Conservation (phyloP, 1,139 yeast species). For the Yamadazyma songkhlaensis region DNA sequence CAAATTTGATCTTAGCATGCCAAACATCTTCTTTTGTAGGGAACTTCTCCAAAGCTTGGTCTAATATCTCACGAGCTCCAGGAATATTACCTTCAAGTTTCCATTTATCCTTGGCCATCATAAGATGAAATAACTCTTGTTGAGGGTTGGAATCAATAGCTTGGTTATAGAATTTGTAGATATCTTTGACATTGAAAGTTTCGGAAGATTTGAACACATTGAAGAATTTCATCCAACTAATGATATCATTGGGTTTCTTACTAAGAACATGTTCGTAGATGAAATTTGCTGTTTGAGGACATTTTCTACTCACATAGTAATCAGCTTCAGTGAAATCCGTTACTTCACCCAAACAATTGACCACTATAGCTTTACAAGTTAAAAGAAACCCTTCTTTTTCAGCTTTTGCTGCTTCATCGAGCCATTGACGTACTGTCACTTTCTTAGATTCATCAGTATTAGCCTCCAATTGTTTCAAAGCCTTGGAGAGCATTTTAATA, state of each 20-base stretch:
- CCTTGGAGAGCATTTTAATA: constrained; percentile 48
- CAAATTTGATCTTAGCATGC: constrained; percentile 70
- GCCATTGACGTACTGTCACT: constrained; percentile 41
- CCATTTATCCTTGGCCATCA: constrained; percentile 75
- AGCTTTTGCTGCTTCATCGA: constrained; percentile 35
- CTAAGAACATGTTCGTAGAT: constrained; percentile 49
- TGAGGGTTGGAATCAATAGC: constrained; percentile 49
- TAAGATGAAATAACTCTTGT: constrained; percentile 52
- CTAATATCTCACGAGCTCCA: constrained; percentile 54
- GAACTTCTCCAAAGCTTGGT: constrained; percentile 37
- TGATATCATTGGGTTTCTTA: constrained; percentile 45
- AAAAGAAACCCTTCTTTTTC: constrained; percentile 33
- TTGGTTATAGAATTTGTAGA: constrained; percentile 51
- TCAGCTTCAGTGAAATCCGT: constrained; percentile 39
- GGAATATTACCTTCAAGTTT: constrained; percentile 40
- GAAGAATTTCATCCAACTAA: constrained; percentile 57
- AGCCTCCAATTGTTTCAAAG: constrained; percentile 37
- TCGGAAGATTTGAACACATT: constrained; percentile 37
- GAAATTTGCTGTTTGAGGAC: constrained; percentile 35
- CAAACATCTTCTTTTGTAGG: constrained; percentile 57
- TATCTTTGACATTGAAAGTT: constrained; percentile 16
- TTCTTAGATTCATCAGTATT: constrained; percentile 18
- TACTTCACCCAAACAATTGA: constrained; percentile 15
- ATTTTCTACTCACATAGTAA: constrained; percentile 3
- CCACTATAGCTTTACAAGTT: constrained; percentile 39